phyloP scores from a whole-genome alignment of 2,329 filamentous ascomycete species.

The Aspergillus caelatus region DNA sequence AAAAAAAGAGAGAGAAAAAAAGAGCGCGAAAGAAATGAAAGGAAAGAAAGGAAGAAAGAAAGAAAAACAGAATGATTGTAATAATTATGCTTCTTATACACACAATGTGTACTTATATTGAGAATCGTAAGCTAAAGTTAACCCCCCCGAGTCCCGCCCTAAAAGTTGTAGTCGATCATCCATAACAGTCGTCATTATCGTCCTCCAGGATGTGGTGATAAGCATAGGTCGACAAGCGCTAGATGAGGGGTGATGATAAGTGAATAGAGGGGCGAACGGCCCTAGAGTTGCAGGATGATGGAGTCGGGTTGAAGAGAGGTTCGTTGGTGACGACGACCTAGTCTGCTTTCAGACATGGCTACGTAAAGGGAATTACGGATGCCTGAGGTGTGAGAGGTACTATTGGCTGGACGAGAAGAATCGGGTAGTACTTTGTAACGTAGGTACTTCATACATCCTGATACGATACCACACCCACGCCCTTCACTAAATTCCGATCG shows the following conservation, averaged over 20 bases:
- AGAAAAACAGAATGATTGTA: background rate
- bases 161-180: background rate
- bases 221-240: background rate
- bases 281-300: constrained; percentile 1
- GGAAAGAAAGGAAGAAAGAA: background rate
- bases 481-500: constrained; percentile 8
- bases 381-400: background rate
- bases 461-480: background rate
- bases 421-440: background rate
- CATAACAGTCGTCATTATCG: constrained; percentile 1
- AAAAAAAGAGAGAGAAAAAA: background rate
- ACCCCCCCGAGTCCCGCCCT: background rate
- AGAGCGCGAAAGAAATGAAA: background rate
- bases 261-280: constrained; percentile 13
- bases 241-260: constrained; percentile 11
- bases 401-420: background rate
- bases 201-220: background rate
- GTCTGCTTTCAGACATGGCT: constrained; percentile 17
- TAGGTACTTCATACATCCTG: background rate
- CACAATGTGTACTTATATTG: background rate
- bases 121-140: background rate
- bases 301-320: constrained; percentile 3
- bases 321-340: constrained; percentile 6
- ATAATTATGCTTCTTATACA: background rate
- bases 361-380: background rate